A percentile compares a stretch with the other conserved stretches of the same genome.
These are phyloP conservation scores for Lentinula lateritia DNA, from an alignment of 768 basidiomycete species.

Conservation along the genomic window DNA sequence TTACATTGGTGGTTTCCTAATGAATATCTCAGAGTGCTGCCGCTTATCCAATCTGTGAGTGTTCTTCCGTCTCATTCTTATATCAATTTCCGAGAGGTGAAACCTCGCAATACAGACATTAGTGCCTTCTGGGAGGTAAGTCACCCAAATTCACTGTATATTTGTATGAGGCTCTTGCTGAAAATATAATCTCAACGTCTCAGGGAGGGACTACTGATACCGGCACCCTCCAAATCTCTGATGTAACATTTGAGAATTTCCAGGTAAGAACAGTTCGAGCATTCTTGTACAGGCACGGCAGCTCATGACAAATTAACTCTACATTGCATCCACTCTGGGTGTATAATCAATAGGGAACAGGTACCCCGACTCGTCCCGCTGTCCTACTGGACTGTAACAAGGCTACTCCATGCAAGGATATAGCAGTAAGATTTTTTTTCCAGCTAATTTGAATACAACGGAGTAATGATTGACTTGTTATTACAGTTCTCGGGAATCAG, in stretches of 20 bases:
- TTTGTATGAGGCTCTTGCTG: background rate
- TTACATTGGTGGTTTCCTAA: background rate
- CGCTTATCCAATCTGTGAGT: slow-evolving; percentile 10
- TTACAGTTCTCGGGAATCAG: slow-evolving; percentile 10
- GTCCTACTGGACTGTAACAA: slow-evolving; percentile 18
- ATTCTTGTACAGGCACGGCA: background rate
- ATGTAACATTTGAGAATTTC: slow-evolving; percentile 12
- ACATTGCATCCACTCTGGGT: background rate
- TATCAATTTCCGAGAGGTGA: background rate
- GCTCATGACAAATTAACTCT: background rate
- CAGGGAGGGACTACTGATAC: slow-evolving; percentile 9
- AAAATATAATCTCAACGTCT: background rate
- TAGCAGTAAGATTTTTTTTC: slow-evolving; percentile 5
- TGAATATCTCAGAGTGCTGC: background rate
- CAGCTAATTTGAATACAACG: too few relatives aligned
- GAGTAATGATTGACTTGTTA: background rate
- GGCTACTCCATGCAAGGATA: slow-evolving; percentile 14
- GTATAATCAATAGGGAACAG: slow-evolving; percentile 12
- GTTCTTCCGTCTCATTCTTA: background rate
- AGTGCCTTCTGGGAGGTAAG: slow-evolving; percentile 11
- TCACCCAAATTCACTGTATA: too few relatives aligned
- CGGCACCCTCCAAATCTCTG: slow-evolving; percentile 9
- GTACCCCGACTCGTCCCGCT: slow-evolving; percentile 16
- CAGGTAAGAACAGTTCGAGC: slow-evolving; percentile 1
- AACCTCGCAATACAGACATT: slow-evolving; percentile 3